Conservation (phyloP, 1,284 basidiomycete genomes). For the Mycena citricolor region DNA sequence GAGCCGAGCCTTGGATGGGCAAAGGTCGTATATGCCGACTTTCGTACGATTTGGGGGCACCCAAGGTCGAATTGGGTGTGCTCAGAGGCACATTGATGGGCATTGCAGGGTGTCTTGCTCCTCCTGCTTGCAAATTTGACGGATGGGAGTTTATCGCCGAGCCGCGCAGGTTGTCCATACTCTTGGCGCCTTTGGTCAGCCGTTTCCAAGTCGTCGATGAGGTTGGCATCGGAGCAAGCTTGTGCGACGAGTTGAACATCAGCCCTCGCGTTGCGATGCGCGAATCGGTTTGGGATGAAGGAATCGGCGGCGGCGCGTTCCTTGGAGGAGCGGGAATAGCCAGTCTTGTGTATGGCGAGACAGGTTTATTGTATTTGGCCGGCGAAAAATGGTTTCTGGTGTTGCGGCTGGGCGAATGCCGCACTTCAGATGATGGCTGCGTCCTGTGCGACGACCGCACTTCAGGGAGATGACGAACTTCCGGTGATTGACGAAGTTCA, state of each 20-base stretch:
- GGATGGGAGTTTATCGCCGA: constrained; percentile 33
- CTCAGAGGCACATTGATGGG: constrained; percentile 28
- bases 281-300: constrained; percentile 25
- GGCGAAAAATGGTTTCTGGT: constrained; percentile 32
- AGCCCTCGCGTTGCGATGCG: constrained; percentile 24
- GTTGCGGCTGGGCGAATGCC: constrained; percentile 25
- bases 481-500: too few relatives aligned
- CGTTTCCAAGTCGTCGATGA: constrained; percentile 31
- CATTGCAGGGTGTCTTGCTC: constrained; percentile 9
- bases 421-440: constrained; percentile 12
- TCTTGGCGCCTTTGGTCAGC: constrained; percentile 48
- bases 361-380: constrained; percentile 28
- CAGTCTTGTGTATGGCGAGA: constrained; percentile 34
- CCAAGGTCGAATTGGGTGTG: constrained; percentile 20
- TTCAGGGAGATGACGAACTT: too few relatives aligned
- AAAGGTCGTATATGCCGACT: constrained; percentile 34
- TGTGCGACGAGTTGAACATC: constrained; percentile 42
- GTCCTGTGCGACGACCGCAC: constrained; percentile 26
- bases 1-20: constrained; percentile 39
- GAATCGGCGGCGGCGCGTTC: constrained; percentile 38
- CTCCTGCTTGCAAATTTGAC: constrained; percentile 38
- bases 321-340: constrained; percentile 40
- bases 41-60: constrained; percentile 43
- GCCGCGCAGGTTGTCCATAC: constrained; percentile 55
- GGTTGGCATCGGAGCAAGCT: constrained; percentile 40